Base-by-base conservation (phyloP, 805 yeast genomes). In the Blastobotrys attinorum region DNA sequence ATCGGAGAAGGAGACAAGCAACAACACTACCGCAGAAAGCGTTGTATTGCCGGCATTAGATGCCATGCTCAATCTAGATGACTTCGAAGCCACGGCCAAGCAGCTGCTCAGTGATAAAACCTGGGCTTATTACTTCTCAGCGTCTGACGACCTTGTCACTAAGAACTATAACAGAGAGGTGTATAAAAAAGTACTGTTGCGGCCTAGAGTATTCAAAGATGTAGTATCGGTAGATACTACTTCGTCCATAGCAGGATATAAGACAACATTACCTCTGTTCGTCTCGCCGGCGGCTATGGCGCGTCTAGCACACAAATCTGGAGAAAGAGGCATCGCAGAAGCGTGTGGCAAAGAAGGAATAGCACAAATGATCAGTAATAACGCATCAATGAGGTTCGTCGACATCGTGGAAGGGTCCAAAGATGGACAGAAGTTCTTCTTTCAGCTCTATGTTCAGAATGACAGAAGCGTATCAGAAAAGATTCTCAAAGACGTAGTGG, bases 171-270 rank as follows among this genome's bases (percentile, higher is more conserved):
- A 75, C 53, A 67, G 65, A 43, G 50, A 59, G 32, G 69, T 73
- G 13, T 75, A 58, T 52, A 53, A 59, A 31, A 57, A 69, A 42
- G 64, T 73, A 16, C 67, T 64, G 44, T 69, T 75, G 52, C 67
- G 68, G 29, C 79, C 79, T 16, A 67, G 68, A 39, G 64, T 61
- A 8, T 55, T 61, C 47, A 47, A 48, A 27, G 70, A 73, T 49
- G 75, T 71, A 4, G 51, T 61, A 2, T 44, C 51, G 15, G 64
- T 69, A 27, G 73, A 71, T 49, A 53, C 68, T 3, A 55, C 69
- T 7, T 75, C 79, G n/a, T 57, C 63, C 11, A 66, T 77, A 60
- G 57, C 74, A 16, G 81, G 79, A 0, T 52, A 70, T n/a, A 60
- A 64, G 36, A 65, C 71, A 6, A 39, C 51, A 13, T 41, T 67